Conservation (phyloP, 192 early-diverging fungal genomes). For the Coemansia sp. region DNA sequence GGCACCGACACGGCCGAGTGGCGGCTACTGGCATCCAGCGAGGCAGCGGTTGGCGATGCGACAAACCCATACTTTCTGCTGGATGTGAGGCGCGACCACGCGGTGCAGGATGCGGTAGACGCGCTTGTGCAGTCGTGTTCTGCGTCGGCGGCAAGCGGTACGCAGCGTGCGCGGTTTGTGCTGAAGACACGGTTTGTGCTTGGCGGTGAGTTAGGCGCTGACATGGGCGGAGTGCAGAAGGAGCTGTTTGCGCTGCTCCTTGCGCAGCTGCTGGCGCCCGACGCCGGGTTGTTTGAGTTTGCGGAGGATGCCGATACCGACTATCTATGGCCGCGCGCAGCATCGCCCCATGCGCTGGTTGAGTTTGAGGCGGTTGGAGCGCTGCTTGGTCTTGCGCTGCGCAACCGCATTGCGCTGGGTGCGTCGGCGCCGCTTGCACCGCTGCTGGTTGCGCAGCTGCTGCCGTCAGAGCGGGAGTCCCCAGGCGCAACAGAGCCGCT, state of each 20-base stretch:
- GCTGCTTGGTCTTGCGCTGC: slow-evolving; percentile 88
- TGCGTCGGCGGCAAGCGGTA: background rate
- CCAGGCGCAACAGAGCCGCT: slow-evolving; percentile 35
- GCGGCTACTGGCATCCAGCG: slow-evolving; percentile 32
- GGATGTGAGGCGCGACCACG: slow-evolving; percentile 65
- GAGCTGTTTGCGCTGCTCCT: slow-evolving; percentile 89
- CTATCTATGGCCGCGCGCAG: slow-evolving; percentile 76
- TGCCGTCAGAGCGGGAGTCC: slow-evolving; percentile 15
- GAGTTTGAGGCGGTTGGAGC: slow-evolving; percentile 86
- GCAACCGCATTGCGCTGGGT: slow-evolving; percentile 73
- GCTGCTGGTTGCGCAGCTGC: slow-evolving; percentile 71
- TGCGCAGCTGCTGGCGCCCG: slow-evolving; percentile 68
- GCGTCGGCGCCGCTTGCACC: slow-evolving; percentile 72
- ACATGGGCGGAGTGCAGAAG: slow-evolving; percentile 96
- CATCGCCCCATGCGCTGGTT: slow-evolving; percentile 56
- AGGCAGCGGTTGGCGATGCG: slow-evolving; percentile 13
- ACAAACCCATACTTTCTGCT: slow-evolving; percentile 75
- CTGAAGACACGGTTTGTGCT: slow-evolving; percentile 76
- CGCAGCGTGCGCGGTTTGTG: slow-evolving; percentile 26
- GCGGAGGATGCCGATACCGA: slow-evolving; percentile 26
- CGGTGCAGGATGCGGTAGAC: slow-evolving; percentile 77
- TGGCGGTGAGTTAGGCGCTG: slow-evolving; percentile 90
- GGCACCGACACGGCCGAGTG: slow-evolving; percentile 41
- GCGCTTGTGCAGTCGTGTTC: slow-evolving; percentile 12
- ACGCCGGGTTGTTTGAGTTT: slow-evolving; percentile 73